Conservation (phyloP, 2,329 filamentous ascomycete species). For the Anisogramma anomala region DNA sequence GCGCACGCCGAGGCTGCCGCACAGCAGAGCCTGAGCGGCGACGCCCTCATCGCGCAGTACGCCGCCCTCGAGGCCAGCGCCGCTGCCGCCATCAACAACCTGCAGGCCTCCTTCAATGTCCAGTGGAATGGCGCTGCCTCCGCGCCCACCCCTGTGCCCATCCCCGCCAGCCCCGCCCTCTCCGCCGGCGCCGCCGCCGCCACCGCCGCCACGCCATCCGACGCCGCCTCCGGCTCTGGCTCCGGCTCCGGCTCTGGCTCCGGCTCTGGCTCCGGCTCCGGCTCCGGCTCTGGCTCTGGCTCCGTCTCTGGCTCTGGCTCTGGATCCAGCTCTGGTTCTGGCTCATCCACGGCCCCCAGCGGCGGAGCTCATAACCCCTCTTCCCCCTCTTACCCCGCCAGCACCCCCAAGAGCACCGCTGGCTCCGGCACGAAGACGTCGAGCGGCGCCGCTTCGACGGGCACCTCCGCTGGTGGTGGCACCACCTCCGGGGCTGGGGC, state of each 20-base stretch:
- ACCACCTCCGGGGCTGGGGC: neutral
- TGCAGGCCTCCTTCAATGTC: slow-evolving; percentile 1
- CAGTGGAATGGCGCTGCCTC: neutral
- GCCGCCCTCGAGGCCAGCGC: neutral
- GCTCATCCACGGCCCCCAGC: too few relatives aligned
- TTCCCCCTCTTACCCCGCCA: too few relatives aligned
- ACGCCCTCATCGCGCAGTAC: neutral
- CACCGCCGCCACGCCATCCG: too few relatives aligned
- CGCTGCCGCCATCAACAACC: neutral
- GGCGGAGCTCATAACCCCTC: too few relatives aligned
- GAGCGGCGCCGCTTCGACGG: neutral
- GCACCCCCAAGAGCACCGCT: neutral
- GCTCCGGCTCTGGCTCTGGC: too few relatives aligned
- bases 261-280: too few relatives aligned
- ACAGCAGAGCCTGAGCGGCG: neutral
- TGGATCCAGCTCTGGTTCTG: too few relatives aligned
- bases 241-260: too few relatives aligned
- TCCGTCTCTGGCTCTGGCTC: too few relatives aligned
- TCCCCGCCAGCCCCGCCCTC: neutral
- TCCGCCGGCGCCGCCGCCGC: neutral
- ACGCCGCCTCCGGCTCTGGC: too few relatives aligned
- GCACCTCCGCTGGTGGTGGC: neutral
- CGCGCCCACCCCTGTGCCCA: neutral
- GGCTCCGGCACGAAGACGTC: neutral
- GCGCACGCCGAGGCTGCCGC: neutral